phyloP scores from a whole-genome alignment of 2,329 filamentous ascomycete species.

The Diaporthe ilicicola region DNA sequence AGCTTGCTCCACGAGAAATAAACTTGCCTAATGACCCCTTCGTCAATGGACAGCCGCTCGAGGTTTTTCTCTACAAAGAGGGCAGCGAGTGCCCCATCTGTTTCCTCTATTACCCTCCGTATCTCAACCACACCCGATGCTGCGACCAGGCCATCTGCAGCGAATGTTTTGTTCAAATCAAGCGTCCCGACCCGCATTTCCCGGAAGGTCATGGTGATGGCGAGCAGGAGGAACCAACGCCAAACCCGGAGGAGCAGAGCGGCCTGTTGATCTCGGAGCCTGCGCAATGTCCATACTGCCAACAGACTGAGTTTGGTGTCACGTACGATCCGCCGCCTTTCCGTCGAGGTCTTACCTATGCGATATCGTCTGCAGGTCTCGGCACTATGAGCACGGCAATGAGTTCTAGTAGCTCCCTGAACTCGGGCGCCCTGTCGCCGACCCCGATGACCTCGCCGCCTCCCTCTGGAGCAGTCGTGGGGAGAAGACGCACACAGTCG shows the following conservation, averaged over 20 bases:
- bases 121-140: slow-evolving; percentile 92
- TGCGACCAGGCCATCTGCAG: slow-evolving; percentile 97
- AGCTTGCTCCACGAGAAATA: slow-evolving; percentile 81
- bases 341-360: slow-evolving; percentile 81
- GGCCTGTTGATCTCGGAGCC: slow-evolving; percentile 88
- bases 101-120: slow-evolving; percentile 94
- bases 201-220: slow-evolving; percentile 77
- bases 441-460: slow-evolving; percentile 42
- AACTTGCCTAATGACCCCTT: slow-evolving; percentile 82
- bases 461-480: slow-evolving; percentile 44
- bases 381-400: slow-evolving; percentile 73
- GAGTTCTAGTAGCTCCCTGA: slow-evolving; percentile 85
- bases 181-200: slow-evolving; percentile 88
- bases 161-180: slow-evolving; percentile 99
- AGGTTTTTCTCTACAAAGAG: slow-evolving; percentile 93
- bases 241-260: slow-evolving; percentile 59
- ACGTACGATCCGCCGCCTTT: slow-evolving; percentile 92
- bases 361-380: slow-evolving; percentile 55
- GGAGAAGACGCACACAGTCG: slow-evolving; percentile 60
- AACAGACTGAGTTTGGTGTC: slow-evolving; percentile 94
- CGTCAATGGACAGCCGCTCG: slow-evolving; percentile 92
- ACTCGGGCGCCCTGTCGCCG: slow-evolving; percentile 60
- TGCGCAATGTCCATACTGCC: slow-evolving; percentile 92
- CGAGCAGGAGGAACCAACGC: slow-evolving; percentile 46
- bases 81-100: slow-evolving; percentile 93